phyloP scores from a whole-genome alignment of 106 monocot genomes.

The Allium sativum region DNA sequence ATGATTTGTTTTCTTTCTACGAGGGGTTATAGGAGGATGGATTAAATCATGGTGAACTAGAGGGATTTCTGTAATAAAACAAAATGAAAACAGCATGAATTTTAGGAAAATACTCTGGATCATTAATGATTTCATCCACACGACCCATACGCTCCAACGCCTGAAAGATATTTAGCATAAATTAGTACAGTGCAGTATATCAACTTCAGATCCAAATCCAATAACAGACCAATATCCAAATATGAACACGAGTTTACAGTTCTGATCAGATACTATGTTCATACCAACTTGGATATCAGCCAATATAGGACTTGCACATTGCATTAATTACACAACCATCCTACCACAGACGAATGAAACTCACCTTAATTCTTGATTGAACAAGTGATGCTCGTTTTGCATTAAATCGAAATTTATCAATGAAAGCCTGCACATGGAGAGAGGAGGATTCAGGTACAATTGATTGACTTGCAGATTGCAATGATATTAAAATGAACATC shows the following conservation, averaged over 20 bases:
- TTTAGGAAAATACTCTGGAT: constrained; percentile 71
- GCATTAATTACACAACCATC: too few relatives aligned
- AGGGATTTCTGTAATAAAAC: constrained; percentile 2
- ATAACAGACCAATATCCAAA: neutral
- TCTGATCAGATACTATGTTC: too few relatives aligned
- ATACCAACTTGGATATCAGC: too few relatives aligned
- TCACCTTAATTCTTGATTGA: constrained; percentile 99
- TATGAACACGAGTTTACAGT: too few relatives aligned
- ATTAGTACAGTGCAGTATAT: neutral
- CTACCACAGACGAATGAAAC: neutral
- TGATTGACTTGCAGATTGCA: too few relatives aligned
- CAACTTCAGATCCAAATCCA: neutral
- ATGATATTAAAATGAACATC: too few relatives aligned
- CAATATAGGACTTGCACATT: too few relatives aligned
- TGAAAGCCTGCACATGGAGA: constrained; percentile 59
- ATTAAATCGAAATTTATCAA: constrained; percentile 97
- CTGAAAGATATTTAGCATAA: constrained; percentile 23
- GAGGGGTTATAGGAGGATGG: too few relatives aligned
- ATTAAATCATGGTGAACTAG: too few relatives aligned
- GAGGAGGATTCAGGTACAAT: neutral
- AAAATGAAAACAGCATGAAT: neutral
- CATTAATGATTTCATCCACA: constrained; percentile 83
- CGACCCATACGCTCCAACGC: constrained; percentile 89
- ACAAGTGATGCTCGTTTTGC: constrained; percentile 98
- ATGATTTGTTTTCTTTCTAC: too few relatives aligned